phyloP scores from a whole-genome alignment of 2,329 filamentous ascomycete species.

The Xenosphaeropsis pyriputrescens region DNA sequence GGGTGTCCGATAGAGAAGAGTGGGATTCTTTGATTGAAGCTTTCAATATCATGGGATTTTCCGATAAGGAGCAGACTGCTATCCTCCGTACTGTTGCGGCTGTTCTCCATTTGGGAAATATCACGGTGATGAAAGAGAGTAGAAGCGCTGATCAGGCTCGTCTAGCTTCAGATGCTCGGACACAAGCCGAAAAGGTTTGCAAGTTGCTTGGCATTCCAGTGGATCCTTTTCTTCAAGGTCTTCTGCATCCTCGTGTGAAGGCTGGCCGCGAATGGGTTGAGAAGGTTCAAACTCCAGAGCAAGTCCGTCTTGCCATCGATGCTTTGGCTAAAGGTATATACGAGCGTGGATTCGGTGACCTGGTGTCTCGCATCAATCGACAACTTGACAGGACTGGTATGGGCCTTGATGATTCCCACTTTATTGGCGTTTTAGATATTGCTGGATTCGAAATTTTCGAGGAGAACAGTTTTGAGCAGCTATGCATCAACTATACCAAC shows the following conservation, averaged over 20 bases:
- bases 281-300: constrained; percentile 94
- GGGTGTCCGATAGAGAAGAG: constrained; percentile 80
- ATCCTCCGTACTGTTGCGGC: constrained; percentile 82
- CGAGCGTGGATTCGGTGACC: constrained; percentile 84
- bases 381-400: constrained; percentile 80
- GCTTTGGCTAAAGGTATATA: constrained; percentile 95
- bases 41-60: constrained; percentile 88
- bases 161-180: constrained; percentile 58
- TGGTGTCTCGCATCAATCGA: constrained; percentile 81
- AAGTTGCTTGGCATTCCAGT: constrained; percentile 69
- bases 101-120: constrained; percentile 86
- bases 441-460: constrained; percentile 99
- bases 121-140: constrained; percentile 81
- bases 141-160: constrained; percentile 82
- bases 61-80: constrained; percentile 65
- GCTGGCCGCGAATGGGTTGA: constrained; percentile 97
- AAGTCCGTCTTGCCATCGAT: constrained; percentile 80
- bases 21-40: constrained; percentile 86
- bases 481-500: constrained; percentile 99
- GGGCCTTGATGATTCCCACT: constrained; percentile 76
- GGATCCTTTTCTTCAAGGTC: constrained; percentile 74
- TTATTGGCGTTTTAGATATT: constrained; percentile 97
- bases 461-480: constrained; percentile 93
- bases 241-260: constrained; percentile 88
- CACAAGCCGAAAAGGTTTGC: constrained; percentile 67